Evolutionary conservation across 179 eudicot genomes (phyloP).

Genomic region (Dionaea muscipula): DNA sequence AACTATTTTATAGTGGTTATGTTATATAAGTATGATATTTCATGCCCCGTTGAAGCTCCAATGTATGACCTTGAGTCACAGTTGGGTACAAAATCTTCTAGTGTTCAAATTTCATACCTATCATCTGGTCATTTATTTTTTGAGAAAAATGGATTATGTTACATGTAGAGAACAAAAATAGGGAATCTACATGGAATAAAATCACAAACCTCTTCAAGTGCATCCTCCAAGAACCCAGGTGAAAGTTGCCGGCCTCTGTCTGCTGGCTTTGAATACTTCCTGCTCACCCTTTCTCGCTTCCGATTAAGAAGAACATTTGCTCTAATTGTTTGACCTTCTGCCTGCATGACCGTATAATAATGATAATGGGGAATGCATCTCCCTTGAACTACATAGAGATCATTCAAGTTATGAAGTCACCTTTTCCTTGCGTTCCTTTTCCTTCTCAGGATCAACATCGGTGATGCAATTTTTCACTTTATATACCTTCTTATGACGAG

Average conservation of each 20-base stretch:
- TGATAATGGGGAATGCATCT: constrained; percentile 6
- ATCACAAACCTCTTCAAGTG: constrained; percentile 64
- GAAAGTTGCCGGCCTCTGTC: constrained; percentile 96
- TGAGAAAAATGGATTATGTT: no score
- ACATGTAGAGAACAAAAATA: no score
- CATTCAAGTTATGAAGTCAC: constrained; percentile 20
- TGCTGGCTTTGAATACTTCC: constrained; percentile 64
- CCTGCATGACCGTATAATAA: constrained; percentile 34
- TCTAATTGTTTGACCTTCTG: constrained; percentile 81
- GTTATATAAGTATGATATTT: no score
- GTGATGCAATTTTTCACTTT: constrained; percentile 91
- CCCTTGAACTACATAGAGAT: constrained; percentile 6
- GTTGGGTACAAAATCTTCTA: no score
- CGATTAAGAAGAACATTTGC: constrained; percentile 67
- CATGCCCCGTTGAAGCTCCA: no score
- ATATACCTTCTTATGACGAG: constrained; percentile 84
- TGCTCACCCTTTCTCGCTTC: constrained; percentile 85
- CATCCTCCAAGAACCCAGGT: constrained; percentile 96
- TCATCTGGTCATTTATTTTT: no score
- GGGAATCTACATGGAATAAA: background rate
- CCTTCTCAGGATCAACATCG: constrained; percentile 98
- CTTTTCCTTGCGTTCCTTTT: constrained; percentile 87
- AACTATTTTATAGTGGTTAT: no score
- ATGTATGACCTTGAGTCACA: no score
- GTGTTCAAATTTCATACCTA: no score